These are phyloP conservation scores for Lindgomyces ingoldianus DNA, from an alignment of 495 filamentous ascomycete species.

Conservation along the genomic window DNA sequence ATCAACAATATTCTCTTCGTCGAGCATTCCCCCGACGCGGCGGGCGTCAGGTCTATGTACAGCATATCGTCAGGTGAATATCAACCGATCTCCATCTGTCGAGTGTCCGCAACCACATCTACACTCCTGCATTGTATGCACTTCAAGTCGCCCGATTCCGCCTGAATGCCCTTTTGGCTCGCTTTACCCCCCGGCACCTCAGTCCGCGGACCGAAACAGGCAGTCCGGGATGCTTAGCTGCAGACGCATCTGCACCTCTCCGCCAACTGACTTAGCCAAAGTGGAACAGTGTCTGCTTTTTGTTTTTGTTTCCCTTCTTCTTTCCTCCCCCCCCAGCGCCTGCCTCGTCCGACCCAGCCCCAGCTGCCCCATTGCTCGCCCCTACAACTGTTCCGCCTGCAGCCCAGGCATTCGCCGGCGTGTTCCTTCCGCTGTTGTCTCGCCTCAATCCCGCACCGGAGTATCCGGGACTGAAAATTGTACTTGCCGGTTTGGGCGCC, in stretches of 20 bases:
- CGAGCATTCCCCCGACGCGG: too few relatives aligned
- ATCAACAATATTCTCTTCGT: too few relatives aligned
- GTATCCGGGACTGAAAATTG: constrained; percentile 71
- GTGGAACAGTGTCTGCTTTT: constrained; percentile 74
- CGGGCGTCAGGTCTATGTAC: too few relatives aligned
- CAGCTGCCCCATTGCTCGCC: constrained; percentile 37
- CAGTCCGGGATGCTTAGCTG: constrained; percentile 21
- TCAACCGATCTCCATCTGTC: too few relatives aligned
- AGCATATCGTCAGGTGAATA: too few relatives aligned
- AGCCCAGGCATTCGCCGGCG: constrained; percentile 52
- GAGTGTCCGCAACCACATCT: neutral
- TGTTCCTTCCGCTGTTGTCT: constrained; percentile 52
- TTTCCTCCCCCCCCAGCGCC: constrained; percentile 51
- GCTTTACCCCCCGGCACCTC: neutral
- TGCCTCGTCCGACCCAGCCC: neutral
- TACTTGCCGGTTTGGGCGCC: constrained; percentile 73
- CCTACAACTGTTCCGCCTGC: constrained; percentile 31
- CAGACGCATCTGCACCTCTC: constrained; percentile 14
- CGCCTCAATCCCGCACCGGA: constrained; percentile 69
- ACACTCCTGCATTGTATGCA: neutral
- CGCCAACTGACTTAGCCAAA: constrained; percentile 39
- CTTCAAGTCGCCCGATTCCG: neutral
- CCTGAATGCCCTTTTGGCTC: constrained; percentile 1
- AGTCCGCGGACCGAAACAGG: constrained; percentile 9
- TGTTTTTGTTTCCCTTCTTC: constrained; percentile 74